Percentiles rank a stretch among this genome's conserved stretches.
Evolutionary conservation across 169 alveolate genomes (phyloP).

Genomic region (Eimeria praecox): DNA sequence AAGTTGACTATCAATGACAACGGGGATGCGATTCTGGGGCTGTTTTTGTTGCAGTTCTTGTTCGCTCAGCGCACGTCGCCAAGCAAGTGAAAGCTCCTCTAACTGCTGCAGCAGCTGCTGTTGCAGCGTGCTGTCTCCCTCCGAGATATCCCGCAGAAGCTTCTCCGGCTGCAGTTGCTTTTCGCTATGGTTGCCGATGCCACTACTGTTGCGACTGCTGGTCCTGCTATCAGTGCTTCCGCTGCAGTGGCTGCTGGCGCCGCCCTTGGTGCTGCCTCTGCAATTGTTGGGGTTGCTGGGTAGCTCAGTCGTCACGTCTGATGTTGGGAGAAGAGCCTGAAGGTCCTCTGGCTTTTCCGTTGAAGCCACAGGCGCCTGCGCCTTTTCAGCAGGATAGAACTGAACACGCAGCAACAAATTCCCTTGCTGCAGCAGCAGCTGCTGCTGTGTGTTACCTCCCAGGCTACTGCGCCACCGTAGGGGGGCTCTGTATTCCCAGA

Average conservation of each 20-base stretch:
- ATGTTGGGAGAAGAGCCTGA: conserved; percentile 1
- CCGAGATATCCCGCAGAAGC: background rate
- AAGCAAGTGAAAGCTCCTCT: conserved; percentile 52
- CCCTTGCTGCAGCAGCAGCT: conserved; percentile 57
- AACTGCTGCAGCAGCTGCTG: conserved; percentile 59
- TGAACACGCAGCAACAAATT: conserved; percentile 53
- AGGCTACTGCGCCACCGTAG: conserved; percentile 68
- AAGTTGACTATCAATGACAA: conserved; percentile 12
- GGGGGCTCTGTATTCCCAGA: conserved; percentile 71
- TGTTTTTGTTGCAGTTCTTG: conserved; percentile 17
- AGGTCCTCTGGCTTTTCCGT: background rate
- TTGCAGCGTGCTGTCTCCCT: conserved; percentile 19
- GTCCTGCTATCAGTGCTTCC: conserved; percentile 27
- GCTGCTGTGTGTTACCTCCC: conserved; percentile 45
- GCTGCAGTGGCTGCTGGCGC: conserved; percentile 44
- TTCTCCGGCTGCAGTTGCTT: background rate
- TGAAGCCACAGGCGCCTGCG: background rate
- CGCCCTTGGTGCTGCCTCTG: background rate
- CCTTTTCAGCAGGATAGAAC: conserved; percentile 20
- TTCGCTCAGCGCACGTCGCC: conserved; percentile 40
- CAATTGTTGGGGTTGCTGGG: background rate
- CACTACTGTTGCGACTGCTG: conserved; percentile 27
- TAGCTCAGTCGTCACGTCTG: background rate
- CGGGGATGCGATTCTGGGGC: conserved; percentile 10
- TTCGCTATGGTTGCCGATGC: background rate